phyloP scores from a whole-genome alignment of 1,284 basidiomycete species.

The Leccinum pachyderme region DNA sequence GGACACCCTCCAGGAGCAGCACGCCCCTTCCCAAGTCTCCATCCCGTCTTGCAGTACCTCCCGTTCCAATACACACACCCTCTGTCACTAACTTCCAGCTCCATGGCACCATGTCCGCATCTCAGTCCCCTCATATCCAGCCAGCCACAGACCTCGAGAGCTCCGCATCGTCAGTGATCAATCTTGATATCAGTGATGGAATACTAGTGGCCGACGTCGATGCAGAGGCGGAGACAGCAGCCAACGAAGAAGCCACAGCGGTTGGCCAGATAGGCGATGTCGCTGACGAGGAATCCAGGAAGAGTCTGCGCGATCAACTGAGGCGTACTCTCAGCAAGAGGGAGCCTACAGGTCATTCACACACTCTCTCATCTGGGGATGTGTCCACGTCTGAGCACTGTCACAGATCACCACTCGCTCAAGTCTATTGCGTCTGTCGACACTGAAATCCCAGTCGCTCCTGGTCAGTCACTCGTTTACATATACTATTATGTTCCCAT shows the following conservation, averaged over 20 bases:
- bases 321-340: conserved; percentile 60
- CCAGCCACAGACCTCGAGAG: conserved; percentile 47
- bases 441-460: conserved; percentile 13
- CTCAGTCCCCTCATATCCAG: conserved; percentile 30
- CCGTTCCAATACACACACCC: conserved; percentile 38
- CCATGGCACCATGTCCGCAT: conserved; percentile 35
- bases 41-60: conserved; percentile 44
- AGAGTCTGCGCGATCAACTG: conserved; percentile 64
- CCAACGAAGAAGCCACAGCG: conserved; percentile 50
- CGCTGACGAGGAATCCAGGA: conserved; percentile 59
- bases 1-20: conserved; percentile 36
- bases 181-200: conserved; percentile 60
- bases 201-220: conserved; percentile 67
- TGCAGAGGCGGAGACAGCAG: conserved; percentile 49
- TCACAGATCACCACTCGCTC: conserved; percentile 13
- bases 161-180: conserved; percentile 64
- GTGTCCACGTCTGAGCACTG: conserved; percentile 1
- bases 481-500: not conserved
- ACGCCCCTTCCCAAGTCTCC: conserved; percentile 38
- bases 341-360: conserved; percentile 31
- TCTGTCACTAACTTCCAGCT: conserved; percentile 47
- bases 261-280: conserved; percentile 41
- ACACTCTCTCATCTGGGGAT: not conserved
- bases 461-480: conserved; percentile 9
- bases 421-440: conserved; percentile 15